Evolutionary conservation across 352 stramenopile genomes (phyloP).

Genomic region (Pythium phragmiticola): DNA sequence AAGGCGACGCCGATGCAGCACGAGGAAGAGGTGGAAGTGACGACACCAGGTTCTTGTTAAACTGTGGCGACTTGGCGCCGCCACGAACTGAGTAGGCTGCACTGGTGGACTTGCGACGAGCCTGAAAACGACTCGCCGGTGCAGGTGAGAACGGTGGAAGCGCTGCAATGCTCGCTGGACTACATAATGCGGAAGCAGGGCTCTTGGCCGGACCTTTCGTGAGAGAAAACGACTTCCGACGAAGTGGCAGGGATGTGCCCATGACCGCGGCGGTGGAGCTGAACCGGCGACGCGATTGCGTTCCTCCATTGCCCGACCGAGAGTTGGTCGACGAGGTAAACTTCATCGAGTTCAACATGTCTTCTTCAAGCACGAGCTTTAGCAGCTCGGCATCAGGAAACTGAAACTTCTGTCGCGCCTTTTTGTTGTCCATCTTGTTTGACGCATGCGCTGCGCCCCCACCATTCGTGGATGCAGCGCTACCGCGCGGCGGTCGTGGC

Average conservation of each 20-base stretch:
- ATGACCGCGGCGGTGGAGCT: slow-evolving; percentile 37
- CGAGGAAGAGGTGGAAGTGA: slow-evolving; percentile 6
- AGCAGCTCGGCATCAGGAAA: slow-evolving; percentile 51
- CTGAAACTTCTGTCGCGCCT: slow-evolving; percentile 53
- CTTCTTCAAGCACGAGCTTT: slow-evolving; percentile 26
- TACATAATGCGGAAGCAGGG: too few species aligned
- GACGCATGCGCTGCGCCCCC: neutral
- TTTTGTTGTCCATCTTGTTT: slow-evolving; percentile 21
- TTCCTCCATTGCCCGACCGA: slow-evolving; percentile 4
- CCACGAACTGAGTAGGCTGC: slow-evolving; percentile 28
- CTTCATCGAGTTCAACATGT: neutral
- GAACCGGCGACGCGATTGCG: slow-evolving; percentile 22
- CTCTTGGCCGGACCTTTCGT: slow-evolving; percentile 55
- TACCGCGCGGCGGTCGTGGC: slow-evolving; percentile 38
- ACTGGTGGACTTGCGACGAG: slow-evolving; percentile 63
- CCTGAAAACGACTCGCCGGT: slow-evolving; percentile 21
- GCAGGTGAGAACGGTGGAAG: neutral
- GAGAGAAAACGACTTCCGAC: slow-evolving; percentile 66
- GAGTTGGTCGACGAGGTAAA: slow-evolving; percentile 1
- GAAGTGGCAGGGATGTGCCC: slow-evolving; percentile 40
- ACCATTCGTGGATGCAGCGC: slow-evolving; percentile 11
- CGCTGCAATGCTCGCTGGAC: too few species aligned
- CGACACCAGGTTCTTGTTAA: slow-evolving; percentile 9
- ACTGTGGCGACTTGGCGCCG: slow-evolving; percentile 7
- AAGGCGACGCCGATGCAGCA: neutral